A percentile compares a stretch with the other conserved stretches of the same genome.
Evolutionary conservation across 495 filamentous ascomycete genomes (phyloP).

Genomic region (Aspergillus steynii): DNA sequence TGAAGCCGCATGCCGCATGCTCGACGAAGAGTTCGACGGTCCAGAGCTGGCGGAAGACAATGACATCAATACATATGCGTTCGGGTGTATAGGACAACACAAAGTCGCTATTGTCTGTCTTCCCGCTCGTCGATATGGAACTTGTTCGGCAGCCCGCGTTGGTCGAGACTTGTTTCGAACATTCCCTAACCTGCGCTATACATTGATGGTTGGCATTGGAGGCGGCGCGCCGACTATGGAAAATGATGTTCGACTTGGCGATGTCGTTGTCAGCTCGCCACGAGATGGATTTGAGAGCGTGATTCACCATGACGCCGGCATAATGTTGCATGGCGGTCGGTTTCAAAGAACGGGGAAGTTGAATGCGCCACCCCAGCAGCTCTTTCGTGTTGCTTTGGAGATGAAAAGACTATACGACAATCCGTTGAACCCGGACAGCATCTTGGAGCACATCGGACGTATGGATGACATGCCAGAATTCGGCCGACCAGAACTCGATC

Average conservation of each 20-base stretch:
- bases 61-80: slow-evolving; percentile 32
- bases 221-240: slow-evolving; percentile 36
- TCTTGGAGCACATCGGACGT: slow-evolving; percentile 7
- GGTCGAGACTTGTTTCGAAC: slow-evolving; percentile 31
- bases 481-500: not conserved
- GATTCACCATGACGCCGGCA: slow-evolving; percentile 30
- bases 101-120: slow-evolving; percentile 38
- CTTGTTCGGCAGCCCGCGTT: slow-evolving; percentile 26
- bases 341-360: slow-evolving; percentile 27
- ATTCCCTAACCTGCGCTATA: slow-evolving; percentile 40
- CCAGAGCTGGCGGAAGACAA: slow-evolving; percentile 13
- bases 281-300: slow-evolving; percentile 14
- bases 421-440: slow-evolving; percentile 3
- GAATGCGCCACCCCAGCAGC: slow-evolving; percentile 20
- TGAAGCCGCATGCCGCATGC: slow-evolving; percentile 32
- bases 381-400: slow-evolving; percentile 17
- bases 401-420: slow-evolving; percentile 8
- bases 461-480: slow-evolving; percentile 12
- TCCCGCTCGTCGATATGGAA: slow-evolving; percentile 34
- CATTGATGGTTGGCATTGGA: slow-evolving; percentile 51
- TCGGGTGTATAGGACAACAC: slow-evolving; percentile 37
- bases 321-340: slow-evolving; percentile 14
- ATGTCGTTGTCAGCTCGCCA: slow-evolving; percentile 35
- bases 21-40: slow-evolving; percentile 32
- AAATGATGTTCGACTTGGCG: slow-evolving; percentile 45